Conservation (phyloP, 805 yeast genomes). For the Nematodospora valgi region DNA sequence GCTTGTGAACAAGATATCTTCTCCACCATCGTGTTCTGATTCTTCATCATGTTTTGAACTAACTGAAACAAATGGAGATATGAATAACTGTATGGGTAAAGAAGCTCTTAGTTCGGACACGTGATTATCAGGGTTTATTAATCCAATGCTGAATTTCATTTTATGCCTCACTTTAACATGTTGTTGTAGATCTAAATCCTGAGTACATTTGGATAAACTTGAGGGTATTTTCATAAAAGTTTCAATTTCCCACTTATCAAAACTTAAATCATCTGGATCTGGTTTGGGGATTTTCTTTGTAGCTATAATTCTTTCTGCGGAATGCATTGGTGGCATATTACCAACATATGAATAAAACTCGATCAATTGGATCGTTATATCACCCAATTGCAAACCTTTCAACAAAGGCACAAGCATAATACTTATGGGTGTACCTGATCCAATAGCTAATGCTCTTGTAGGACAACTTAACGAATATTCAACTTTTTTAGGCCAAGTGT, state of each 20-base stretch:
- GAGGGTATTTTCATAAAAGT: slow-evolving; percentile 65
- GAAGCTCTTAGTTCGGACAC: slow-evolving; percentile 89
- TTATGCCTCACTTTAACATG: slow-evolving; percentile 85
- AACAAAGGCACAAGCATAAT: slow-evolving; percentile 72
- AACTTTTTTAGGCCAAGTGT: slow-evolving; percentile 92
- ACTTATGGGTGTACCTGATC: slow-evolving; percentile 69
- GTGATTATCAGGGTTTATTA: slow-evolving; percentile 88
- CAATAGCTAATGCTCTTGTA: slow-evolving; percentile 84
- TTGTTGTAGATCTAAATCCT: slow-evolving; percentile 73
- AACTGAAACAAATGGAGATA: slow-evolving; percentile 78
- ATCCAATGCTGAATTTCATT: slow-evolving; percentile 72
- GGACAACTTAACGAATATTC: slow-evolving; percentile 88
- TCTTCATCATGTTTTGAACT: slow-evolving; percentile 38
- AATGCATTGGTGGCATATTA: slow-evolving; percentile 51
- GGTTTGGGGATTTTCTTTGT: slow-evolving; percentile 46
- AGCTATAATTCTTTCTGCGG: slow-evolving; percentile 58
- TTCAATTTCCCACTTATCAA: slow-evolving; percentile 69
- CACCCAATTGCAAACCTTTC: slow-evolving; percentile 78
- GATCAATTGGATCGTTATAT: slow-evolving; percentile 61
- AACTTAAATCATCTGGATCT: slow-evolving; percentile 38
- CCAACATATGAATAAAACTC: slow-evolving; percentile 68
- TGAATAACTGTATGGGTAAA: slow-evolving; percentile 72
- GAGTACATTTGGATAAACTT: slow-evolving; percentile 72
- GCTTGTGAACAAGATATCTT: slow-evolving; percentile 26
- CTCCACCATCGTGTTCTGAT: slow-evolving; percentile 22